Conservation (phyloP, 495 filamentous ascomycete genomes). For the Xylaria grammica region DNA sequence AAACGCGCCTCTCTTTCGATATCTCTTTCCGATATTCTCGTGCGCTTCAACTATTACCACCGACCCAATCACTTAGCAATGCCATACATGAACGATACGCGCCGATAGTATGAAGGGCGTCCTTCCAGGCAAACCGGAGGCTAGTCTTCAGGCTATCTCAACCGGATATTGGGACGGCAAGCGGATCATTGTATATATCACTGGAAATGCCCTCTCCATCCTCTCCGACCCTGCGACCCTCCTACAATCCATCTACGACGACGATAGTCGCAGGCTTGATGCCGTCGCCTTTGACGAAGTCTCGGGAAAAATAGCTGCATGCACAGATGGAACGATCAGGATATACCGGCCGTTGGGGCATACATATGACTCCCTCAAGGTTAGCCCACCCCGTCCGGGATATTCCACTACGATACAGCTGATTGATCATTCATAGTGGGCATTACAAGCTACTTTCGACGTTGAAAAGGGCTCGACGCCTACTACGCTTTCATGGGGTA, state of each 20-base stretch:
- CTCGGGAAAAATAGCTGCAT: slow-evolving; percentile 84
- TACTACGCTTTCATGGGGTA: slow-evolving; percentile 83
- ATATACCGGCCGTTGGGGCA: slow-evolving; percentile 80
- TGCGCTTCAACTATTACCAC: background rate
- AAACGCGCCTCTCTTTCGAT: slow-evolving; percentile 14
- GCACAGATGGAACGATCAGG: slow-evolving; percentile 66
- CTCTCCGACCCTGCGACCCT: slow-evolving; percentile 75
- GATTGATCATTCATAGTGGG: slow-evolving; percentile 52
- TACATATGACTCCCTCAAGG: slow-evolving; percentile 71
- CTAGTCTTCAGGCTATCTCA: slow-evolving; percentile 87
- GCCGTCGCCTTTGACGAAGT: slow-evolving; percentile 78
- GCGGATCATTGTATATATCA: slow-evolving; percentile 90
- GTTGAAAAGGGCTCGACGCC: slow-evolving; percentile 52
- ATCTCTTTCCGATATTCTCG: background rate
- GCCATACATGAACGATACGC: slow-evolving; percentile 27
- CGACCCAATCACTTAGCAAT: slow-evolving; percentile 29
- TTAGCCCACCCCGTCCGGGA: slow-evolving; percentile 32
- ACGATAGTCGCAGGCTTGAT: slow-evolving; percentile 72
- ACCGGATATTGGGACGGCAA: slow-evolving; percentile 81
- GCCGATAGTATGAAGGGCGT: slow-evolving; percentile 69
- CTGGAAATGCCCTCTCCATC: slow-evolving; percentile 83
- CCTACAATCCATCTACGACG: slow-evolving; percentile 89
- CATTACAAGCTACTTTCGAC: slow-evolving; percentile 50
- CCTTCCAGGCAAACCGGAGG: slow-evolving; percentile 88
- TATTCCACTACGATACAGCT: background rate